Base-by-base conservation (phyloP, 495 filamentous ascomycete species). In the Neurospora sp. region DNA sequence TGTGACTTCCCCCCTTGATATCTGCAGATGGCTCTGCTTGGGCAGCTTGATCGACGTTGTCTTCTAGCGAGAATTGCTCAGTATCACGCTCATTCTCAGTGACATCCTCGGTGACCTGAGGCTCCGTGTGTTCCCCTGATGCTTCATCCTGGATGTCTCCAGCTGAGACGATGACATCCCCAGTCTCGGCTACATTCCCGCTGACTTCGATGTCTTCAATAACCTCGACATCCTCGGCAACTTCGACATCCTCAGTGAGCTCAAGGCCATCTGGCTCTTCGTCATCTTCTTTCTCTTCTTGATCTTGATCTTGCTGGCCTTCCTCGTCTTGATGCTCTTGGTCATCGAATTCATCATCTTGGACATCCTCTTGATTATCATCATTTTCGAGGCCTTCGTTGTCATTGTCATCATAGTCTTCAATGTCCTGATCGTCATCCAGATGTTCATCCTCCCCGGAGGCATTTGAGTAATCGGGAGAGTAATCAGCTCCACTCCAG, bases 231-330 rank as follows among this genome's bases (percentile, higher is more conserved):
- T 73, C 43, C 21, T 73, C 77, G 59, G 78, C 48, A 69, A 79
- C 74, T 42, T 81, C 76, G 70, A 72, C 77, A 54, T 78, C 73
- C 15, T 80, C 74, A 19, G 80, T 74, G 19, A 76, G 75, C 54
- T 75, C 54, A 69, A 69, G 11, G 43, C 7, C 36, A 17, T 66
- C 71, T 21, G 13, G 21, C 17, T 36, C 6, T 21, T 69, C 74
- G 48, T 76, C 71, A 73, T 86, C 82, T 70, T 85, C 85, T 39
- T 84, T 82, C 13, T 83, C 82, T 69, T 86, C 83, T 39, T 87
- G 69, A 1, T 59, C 45, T 15, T 28, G 24, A 34, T 31, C 28
- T 36, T 66, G 54, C 28, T 66, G 54, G 13, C 13, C 39, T 13
- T 54, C 48, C 37, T 31, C 31, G 9, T 28, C 70, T 28, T 42